A percentile compares a stretch with the other conserved stretches of the same genome.
Evolutionary conservation across 164 flowering plant genomes (phyloP).

Genomic region (Umbellularia californica): DNA sequence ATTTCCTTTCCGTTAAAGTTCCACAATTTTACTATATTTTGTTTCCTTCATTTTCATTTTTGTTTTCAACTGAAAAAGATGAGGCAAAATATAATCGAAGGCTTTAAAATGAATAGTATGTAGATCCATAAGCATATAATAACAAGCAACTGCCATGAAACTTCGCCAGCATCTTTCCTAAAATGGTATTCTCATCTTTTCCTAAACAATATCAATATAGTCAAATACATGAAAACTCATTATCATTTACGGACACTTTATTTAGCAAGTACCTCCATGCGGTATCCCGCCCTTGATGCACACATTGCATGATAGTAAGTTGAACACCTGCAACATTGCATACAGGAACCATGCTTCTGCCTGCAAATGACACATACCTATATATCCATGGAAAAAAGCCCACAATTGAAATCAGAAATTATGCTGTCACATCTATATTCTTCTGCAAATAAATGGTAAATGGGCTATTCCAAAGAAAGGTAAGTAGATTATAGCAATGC

Average conservation of each 20-base stretch:
- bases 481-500: background rate
- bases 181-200: background rate
- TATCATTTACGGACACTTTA: background rate
- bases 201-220: background rate
- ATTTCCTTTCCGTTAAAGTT: background rate
- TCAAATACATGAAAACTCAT: background rate
- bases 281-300: slow-evolving; percentile 96
- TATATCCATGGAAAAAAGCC: slow-evolving; percentile 7
- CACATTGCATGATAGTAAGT: slow-evolving; percentile 97
- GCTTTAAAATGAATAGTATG: background rate
- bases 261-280: slow-evolving; percentile 72
- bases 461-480: background rate
- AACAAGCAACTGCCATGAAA: background rate
- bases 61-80: background rate
- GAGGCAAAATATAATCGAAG: background rate
- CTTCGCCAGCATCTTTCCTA: background rate
- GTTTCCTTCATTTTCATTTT: background rate
- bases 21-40: background rate
- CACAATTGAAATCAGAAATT: background rate
- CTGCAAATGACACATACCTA: slow-evolving; percentile 93
- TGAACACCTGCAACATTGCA: slow-evolving; percentile 88
- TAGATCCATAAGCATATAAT: slow-evolving; percentile 1
- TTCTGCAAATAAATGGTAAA: background rate
- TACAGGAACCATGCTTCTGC: slow-evolving; percentile 97
- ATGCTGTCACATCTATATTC: background rate